Base-by-base conservation (phyloP, 2,329 filamentous ascomycete genomes). In the Ceratocystis variospora region DNA sequence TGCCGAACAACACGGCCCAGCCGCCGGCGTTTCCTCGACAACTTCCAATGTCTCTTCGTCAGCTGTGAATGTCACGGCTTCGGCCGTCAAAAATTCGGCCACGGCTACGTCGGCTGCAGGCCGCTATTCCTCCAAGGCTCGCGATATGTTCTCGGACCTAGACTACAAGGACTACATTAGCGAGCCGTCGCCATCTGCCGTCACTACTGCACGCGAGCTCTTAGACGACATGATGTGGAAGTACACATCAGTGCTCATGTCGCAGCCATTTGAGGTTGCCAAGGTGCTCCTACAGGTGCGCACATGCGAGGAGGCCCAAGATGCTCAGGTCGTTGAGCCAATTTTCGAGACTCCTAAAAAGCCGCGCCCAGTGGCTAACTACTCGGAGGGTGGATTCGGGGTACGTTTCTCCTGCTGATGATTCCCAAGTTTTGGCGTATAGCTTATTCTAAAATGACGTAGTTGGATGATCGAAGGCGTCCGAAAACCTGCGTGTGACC, bases 261-360 rank as follows among this genome's bases (percentile, higher is more conserved):
- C 90, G 65, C 94, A 99, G 77, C 94, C 94, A 15, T 97, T 99
- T 75, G 94, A 97, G 79, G 92, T 96, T 67, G 91, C 93, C 73
- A 97, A 96, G 81, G 94, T 87, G 15, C 84, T 97, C 66, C 78
- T 99, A 71, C 94, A 99, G 77, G 85, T 91, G 63, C 84, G 81
- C 70, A 65, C 65, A 28, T 65, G 53, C 64, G 65, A 66, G 33
- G 67, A 66, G 45, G 61, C 63, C 5, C 64, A 63, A 41, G 67
- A 68, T 33, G 53, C 63, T 33, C 67, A 68, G 31, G 48, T 61
- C 22, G 67, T 64, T 33, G 67, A 68, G 64, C 61, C 64, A 22
- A 33, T 66, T 55, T 68, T 68, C 61, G 67, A 68, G 45, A 62
- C 67, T 12, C 67, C 67, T 5, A 68, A 68, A 61, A 68, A 68